Conservation (phyloP, 768 basidiomycete genomes). For the Phaeotremella fagi region DNA sequence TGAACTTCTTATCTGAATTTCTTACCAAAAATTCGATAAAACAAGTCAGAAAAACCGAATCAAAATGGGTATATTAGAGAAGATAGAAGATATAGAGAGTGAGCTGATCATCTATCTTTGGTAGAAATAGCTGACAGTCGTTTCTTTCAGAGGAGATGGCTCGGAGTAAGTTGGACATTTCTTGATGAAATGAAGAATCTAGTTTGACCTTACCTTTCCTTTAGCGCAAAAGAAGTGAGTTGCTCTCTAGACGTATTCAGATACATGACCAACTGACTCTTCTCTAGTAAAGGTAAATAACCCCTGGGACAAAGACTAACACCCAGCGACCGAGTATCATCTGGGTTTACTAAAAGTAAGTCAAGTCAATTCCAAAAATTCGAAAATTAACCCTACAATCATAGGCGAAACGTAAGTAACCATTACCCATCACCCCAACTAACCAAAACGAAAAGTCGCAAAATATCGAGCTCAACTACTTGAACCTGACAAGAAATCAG, state of each 20-base stretch:
- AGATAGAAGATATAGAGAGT: conserved; percentile 98
- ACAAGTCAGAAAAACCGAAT: not conserved
- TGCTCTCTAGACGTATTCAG: not conserved
- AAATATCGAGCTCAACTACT: conserved; percentile 91
- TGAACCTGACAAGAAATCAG: conserved; percentile 80
- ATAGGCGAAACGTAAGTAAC: conserved; percentile 32
- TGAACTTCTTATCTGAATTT: too few relatives aligned
- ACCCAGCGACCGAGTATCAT: conserved; percentile 78
- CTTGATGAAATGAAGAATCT: not conserved
- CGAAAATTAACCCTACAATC: not conserved
- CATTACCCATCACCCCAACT: not conserved
- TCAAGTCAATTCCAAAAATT: not conserved
- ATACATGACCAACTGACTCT: not conserved
- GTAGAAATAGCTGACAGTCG: not conserved
- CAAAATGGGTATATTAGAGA: conserved; percentile 90
- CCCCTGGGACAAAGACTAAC: not conserved
- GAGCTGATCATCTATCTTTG: conserved; percentile 41
- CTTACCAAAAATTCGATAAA: too few relatives aligned
- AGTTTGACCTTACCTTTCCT: not conserved
- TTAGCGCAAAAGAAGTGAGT: conserved; percentile 87
- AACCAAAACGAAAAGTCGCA: conserved; percentile 52
- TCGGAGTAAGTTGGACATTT: conserved; percentile 67
- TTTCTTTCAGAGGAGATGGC: conserved; percentile 82
- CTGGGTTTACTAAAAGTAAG: conserved; percentile 55
- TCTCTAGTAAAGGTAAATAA: not conserved